Percentiles rank a stretch among this genome's conserved stretches.
These are phyloP conservation scores for Rhododendron simsii DNA, from an alignment of 148 eudicot species.

Conservation along the genomic window DNA sequence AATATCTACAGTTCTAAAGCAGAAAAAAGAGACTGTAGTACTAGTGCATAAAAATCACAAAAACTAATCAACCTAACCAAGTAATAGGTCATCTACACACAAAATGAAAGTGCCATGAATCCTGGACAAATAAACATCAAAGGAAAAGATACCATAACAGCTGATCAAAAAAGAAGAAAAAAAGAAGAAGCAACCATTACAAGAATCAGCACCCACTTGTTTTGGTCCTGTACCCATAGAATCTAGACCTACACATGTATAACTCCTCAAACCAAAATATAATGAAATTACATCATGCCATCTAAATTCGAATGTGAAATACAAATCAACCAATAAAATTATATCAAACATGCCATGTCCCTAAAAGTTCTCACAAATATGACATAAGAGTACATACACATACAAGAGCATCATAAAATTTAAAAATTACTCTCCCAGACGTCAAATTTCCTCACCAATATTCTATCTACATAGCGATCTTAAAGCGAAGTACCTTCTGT, in stretches of 20 bases:
- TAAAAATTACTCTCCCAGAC: not conserved
- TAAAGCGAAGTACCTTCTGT: not conserved
- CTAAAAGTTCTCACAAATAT: not conserved
- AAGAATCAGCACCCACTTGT: not conserved
- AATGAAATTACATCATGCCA: not conserved
- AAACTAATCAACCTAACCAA: not conserved
- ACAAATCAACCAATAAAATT: not conserved
- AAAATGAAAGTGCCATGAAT: not conserved
- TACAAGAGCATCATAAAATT: conserved; percentile 1
- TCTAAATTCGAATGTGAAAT: not conserved
- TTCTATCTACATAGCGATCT: conserved; percentile 4
- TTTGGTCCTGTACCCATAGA: not conserved
- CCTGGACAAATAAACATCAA: not conserved
- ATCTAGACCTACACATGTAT: not conserved
- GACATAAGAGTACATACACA: not conserved
- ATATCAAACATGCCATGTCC: not conserved
- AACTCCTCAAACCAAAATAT: not conserved
- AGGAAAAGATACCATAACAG: not conserved
- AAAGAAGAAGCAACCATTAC: not conserved
- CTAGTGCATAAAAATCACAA: not conserved
- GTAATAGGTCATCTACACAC: not conserved
- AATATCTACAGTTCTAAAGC: not conserved
- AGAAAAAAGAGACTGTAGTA: not conserved
- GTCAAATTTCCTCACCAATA: not conserved
- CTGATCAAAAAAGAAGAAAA: too few relatives aligned